Evolutionary conservation across 2,329 filamentous ascomycete species (phyloP).

Genomic region (Lachnellula occidentalis): DNA sequence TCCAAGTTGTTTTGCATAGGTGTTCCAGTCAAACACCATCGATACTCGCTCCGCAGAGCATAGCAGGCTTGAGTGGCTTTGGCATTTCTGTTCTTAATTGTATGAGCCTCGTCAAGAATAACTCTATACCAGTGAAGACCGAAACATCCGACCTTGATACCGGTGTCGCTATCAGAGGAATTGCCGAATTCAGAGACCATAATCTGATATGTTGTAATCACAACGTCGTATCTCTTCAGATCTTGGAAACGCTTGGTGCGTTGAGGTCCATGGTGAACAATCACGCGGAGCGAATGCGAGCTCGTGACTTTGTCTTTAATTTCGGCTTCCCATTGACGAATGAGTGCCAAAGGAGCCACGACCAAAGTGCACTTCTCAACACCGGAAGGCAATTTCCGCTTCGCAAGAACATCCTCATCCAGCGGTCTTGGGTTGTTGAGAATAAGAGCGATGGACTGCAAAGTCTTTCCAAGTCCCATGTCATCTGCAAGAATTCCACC

Average conservation of each 20-base stretch:
- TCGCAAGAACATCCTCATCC: slow-evolving; percentile 48
- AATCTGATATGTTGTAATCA: slow-evolving; percentile 96
- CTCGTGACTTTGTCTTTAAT: slow-evolving; percentile 74
- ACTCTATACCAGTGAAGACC: slow-evolving; percentile 92
- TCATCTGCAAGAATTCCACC: slow-evolving; percentile 95
- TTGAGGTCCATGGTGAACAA: slow-evolving; percentile 84
- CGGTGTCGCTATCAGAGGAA: slow-evolving; percentile 54
- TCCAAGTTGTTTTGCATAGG: slow-evolving; percentile 98
- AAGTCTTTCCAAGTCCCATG: slow-evolving; percentile 94
- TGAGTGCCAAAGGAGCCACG: slow-evolving; percentile 86
- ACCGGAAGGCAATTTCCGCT: slow-evolving; percentile 63
- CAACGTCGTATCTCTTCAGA: slow-evolving; percentile 82
- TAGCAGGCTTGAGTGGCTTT: slow-evolving; percentile 93
- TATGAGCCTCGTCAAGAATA: slow-evolving; percentile 94
- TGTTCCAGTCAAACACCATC: slow-evolving; percentile 95
- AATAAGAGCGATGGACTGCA: slow-evolving; percentile 87
- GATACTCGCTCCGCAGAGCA: slow-evolving; percentile 75
- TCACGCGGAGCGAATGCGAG: slow-evolving; percentile 68
- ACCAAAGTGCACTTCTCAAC: slow-evolving; percentile 80
- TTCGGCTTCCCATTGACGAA: slow-evolving; percentile 95
- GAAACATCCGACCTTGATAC: slow-evolving; percentile 75
- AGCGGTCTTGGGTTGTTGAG: slow-evolving; percentile 73
- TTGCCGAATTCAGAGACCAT: slow-evolving; percentile 83
- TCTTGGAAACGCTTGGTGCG: slow-evolving; percentile 74
- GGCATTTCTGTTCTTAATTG: slow-evolving; percentile 95